Base-by-base conservation (phyloP, 441 rosid genomes). In the Geranium incanum region DNA sequence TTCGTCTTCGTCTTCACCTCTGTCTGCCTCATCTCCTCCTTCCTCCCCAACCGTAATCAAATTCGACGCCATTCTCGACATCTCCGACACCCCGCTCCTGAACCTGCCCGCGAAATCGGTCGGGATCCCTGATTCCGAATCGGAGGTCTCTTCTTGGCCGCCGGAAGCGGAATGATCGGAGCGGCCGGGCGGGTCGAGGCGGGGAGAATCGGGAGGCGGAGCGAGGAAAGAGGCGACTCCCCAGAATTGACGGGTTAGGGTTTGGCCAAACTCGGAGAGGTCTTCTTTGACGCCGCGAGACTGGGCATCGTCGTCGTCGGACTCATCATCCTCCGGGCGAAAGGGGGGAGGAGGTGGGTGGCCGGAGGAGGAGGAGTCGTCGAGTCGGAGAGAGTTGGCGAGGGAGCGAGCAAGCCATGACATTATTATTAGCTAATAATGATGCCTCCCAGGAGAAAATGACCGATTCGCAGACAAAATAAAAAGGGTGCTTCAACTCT, bases 41-140 rank as follows among this genome's bases (percentile, higher is more conserved):
- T 69, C 83, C 55, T 63, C 70, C 75, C 77, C 75, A 66, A 71
- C 66, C 55, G 72, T 73, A 45, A 73, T 1, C 63, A 73, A 23
- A 68, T 70, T 57, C 57, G 63, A 50, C 59, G 64, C 66, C 78
- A 78, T 65, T 43, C 45, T 68, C 28, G 78, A 39, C 15, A 71
- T 50, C 19, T 43, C 78, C 68, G 75, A 48, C 3, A 48, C 57
- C 15, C 57, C 57, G 12, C 15, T 48, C 57, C 57, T 67, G 73
- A 60, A 80, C 71, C 75, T 74, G 66, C 68, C 78, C 0, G 68
- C 76, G 55, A 71, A 74, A 68, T 59, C 64, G 23, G 66, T 74
- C 3, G 0, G 57, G 57, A 48, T 12, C 57, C 15, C 57, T 48
- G 15, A 12, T 8, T 48, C 57, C 33, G 69, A 75, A 69, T 66